Conservation (phyloP, 805 yeast species). For the Zygosaccharomyces rouxii region DNA sequence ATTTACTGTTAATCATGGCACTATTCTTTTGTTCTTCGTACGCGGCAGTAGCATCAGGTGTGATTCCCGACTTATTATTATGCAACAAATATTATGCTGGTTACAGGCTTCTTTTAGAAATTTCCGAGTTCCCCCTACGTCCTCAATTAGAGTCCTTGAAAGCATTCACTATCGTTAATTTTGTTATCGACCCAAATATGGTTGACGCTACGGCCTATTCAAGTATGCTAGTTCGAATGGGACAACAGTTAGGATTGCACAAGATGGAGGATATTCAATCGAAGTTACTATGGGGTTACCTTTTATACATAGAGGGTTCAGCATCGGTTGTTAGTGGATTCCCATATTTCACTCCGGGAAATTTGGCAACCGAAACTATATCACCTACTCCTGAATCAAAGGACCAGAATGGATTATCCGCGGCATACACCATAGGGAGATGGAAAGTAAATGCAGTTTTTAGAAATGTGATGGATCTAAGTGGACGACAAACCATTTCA, state of each 20-base stretch:
- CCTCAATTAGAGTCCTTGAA: slow-evolving; percentile 25
- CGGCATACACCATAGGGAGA: slow-evolving; percentile 26
- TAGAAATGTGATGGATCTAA: slow-evolving; percentile 21
- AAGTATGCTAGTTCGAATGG: slow-evolving; percentile 27
- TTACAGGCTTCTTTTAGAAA: slow-evolving; percentile 17
- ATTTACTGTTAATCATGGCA: slow-evolving; percentile 19
- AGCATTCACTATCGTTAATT: slow-evolving; percentile 23
- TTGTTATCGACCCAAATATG: slow-evolving; percentile 32
- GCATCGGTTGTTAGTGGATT: slow-evolving; percentile 32
- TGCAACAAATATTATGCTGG: slow-evolving; percentile 26
- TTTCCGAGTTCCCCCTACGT: slow-evolving; percentile 20
- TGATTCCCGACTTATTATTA: slow-evolving; percentile 19
- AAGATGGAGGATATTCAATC: slow-evolving; percentile 7
- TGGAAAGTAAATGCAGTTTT: slow-evolving; percentile 22
- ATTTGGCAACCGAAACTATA: slow-evolving; percentile 11
- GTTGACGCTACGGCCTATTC: slow-evolving; percentile 24
- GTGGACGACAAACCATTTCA: slow-evolving; percentile 8
- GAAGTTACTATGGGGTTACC: slow-evolving; percentile 22
- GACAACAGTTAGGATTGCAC: slow-evolving; percentile 27
- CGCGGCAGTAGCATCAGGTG: slow-evolving; percentile 26
- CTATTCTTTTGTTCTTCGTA: slow-evolving; percentile 26
- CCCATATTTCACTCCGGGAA: slow-evolving; percentile 20
- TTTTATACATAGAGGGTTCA: slow-evolving; percentile 30
- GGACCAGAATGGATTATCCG: slow-evolving; percentile 7
- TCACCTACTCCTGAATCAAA: slow-evolving; percentile 7